Percentiles rank a stretch among this genome's conserved stretches.
Evolutionary conservation across 257 asterid genomes (phyloP).

Genomic region (Solanum bukasovii): DNA sequence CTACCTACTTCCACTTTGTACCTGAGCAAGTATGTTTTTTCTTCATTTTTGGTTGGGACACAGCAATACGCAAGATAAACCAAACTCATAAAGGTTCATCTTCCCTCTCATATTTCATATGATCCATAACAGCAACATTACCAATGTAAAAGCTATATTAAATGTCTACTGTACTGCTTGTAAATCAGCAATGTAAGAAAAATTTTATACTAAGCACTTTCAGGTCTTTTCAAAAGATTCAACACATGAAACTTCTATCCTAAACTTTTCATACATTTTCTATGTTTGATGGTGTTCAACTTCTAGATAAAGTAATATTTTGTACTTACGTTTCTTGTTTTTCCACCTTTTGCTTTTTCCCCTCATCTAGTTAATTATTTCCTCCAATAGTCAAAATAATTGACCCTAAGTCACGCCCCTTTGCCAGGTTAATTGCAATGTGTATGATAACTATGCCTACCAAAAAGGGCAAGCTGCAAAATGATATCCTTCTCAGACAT

Average conservation of each 20-base stretch:
- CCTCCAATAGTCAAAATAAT: neutral
- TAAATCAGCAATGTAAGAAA: neutral
- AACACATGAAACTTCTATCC: neutral
- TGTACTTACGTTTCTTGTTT: neutral
- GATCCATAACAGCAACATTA: neutral
- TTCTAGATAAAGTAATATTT: neutral
- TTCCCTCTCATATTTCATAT: neutral
- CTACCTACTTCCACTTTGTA: neutral
- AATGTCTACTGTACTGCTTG: neutral
- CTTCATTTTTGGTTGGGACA: neutral
- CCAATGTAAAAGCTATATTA: neutral
- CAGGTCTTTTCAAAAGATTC: neutral
- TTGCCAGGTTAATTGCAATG: neutral
- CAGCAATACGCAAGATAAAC: neutral
- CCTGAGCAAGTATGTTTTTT: neutral
- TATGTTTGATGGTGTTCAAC: neutral
- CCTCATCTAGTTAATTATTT: neutral
- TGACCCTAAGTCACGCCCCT: neutral
- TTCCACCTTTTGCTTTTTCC: neutral
- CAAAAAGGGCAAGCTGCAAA: neutral
- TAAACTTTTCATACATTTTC: neutral
- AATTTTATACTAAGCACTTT: neutral
- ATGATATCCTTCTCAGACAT: neutral
- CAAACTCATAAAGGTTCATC: neutral
- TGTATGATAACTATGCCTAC: neutral